Percentiles rank a stretch among this genome's conserved stretches.
These are phyloP conservation scores for Lachancea dasiensis DNA, from an alignment of 805 yeast species.

Conservation along the genomic window DNA sequence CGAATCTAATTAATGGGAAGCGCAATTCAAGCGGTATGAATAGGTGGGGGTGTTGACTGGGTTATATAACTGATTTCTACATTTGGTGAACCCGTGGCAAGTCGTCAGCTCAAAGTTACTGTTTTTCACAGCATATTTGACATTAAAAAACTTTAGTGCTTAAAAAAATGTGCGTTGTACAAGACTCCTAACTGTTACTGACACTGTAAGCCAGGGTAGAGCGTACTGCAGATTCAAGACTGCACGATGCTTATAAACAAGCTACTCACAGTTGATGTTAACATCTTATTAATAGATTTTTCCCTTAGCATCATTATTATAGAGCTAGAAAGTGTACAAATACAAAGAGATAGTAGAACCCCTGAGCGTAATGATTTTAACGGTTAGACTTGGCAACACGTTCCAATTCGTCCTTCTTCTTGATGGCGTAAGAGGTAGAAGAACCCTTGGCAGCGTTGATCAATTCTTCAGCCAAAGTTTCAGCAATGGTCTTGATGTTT, in stretches of 20 bases:
- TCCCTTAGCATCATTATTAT: slow-evolving; percentile 9
- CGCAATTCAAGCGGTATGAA: too few relatives aligned
- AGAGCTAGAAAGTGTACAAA: slow-evolving; percentile 21
- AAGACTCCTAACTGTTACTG: too few relatives aligned
- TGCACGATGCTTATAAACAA: not conserved
- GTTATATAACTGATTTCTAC: too few relatives aligned
- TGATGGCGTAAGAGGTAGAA: slow-evolving; percentile 99
- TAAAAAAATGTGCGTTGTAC: too few relatives aligned
- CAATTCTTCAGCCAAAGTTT: slow-evolving; percentile 99
- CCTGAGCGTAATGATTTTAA: slow-evolving; percentile 43
- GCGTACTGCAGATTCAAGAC: too few relatives aligned
- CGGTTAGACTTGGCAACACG: slow-evolving; percentile 99
- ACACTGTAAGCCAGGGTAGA: too few relatives aligned
- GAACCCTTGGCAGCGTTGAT: slow-evolving; percentile 99
- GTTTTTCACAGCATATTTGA: too few relatives aligned
- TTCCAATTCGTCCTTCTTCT: slow-evolving; percentile 99
- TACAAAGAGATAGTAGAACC: slow-evolving; percentile 13
- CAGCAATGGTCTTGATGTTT: slow-evolving; percentile 99
- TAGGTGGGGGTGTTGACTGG: too few relatives aligned
- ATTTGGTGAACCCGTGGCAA: too few relatives aligned
- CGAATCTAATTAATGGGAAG: too few relatives aligned
- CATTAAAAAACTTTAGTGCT: too few relatives aligned
- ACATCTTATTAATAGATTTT: slow-evolving; percentile 5
- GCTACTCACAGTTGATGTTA: not conserved
- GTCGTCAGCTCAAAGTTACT: too few relatives aligned